Conservation (phyloP, 2,329 filamentous ascomycete genomes). For the Aspergillus felis region DNA sequence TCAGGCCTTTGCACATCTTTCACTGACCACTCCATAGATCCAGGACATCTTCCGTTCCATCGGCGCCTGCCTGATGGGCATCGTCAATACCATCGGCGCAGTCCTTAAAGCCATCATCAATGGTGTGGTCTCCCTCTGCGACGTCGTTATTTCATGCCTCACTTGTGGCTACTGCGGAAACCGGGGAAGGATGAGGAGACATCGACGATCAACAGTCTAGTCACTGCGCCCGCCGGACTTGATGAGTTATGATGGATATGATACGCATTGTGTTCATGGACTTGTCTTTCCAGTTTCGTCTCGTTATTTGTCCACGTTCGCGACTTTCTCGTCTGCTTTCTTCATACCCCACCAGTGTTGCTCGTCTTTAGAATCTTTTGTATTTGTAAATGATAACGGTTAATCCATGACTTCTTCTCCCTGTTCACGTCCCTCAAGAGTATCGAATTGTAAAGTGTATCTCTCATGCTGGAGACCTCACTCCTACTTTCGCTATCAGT, state of each 20-base stretch:
- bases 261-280: not conserved
- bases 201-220: conserved; percentile 20
- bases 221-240: not conserved
- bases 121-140: conserved; percentile 62
- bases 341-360: not conserved
- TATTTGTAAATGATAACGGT: not conserved
- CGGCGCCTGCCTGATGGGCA: conserved; percentile 63
- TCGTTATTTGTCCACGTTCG: not conserved
- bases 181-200: conserved; percentile 25
- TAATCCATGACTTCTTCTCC: not conserved
- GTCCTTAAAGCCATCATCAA: conserved; percentile 65
- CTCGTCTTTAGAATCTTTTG: not conserved
- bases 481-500: conserved; percentile 18
- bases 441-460: not conserved
- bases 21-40: conserved; percentile 44
- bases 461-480: not conserved
- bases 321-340: not conserved
- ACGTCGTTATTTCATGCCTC: conserved; percentile 64
- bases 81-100: conserved; percentile 63
- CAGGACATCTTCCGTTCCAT: conserved; percentile 58
- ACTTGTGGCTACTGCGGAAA: conserved; percentile 42
- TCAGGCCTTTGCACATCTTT: not conserved
- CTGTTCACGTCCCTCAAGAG: not conserved
- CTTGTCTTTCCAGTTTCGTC: not conserved
- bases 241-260: conserved; percentile 10